phyloP scores from a whole-genome alignment of 192 early-diverging fungal genomes.

The Phlyctochytrium arcticum region DNA sequence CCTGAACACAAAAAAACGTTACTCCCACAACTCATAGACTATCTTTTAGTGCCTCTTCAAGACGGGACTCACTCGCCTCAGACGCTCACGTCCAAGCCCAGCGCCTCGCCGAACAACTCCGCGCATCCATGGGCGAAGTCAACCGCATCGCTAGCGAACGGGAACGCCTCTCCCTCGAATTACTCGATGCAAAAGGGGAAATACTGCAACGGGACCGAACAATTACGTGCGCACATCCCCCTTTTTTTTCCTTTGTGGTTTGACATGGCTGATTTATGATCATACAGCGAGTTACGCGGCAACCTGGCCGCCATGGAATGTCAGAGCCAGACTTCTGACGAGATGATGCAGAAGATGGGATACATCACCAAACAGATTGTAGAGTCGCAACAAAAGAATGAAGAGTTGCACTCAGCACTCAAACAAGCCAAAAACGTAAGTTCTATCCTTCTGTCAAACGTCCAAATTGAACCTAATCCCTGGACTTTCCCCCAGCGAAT shows the following conservation, averaged over 20 bases:
- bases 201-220: slow-evolving; percentile 34
- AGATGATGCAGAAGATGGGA: slow-evolving; percentile 40
- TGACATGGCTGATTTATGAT: too few species aligned
- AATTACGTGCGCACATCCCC: slow-evolving; percentile 24
- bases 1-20: too few species aligned
- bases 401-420: slow-evolving; percentile 36
- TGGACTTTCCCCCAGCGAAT: slow-evolving; percentile 27
- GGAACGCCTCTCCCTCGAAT: slow-evolving; percentile 13
- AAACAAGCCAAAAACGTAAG: slow-evolving; percentile 47
- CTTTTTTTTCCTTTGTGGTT: too few species aligned
- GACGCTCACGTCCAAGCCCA: slow-evolving; percentile 21
- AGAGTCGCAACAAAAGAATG: slow-evolving; percentile 41
- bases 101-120: slow-evolving; percentile 6
- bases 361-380: slow-evolving; percentile 39
- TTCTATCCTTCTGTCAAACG: background rate
- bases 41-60: too few species aligned
- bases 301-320: slow-evolving; percentile 44
- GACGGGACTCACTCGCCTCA: too few species aligned
- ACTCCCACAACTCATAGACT: too few species aligned
- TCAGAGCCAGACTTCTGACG: slow-evolving; percentile 33
- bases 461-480: background rate
- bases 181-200: slow-evolving; percentile 27
- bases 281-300: slow-evolving; percentile 8
- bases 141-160: slow-evolving; percentile 37
- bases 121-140: slow-evolving; percentile 32